phyloP scores from a whole-genome alignment of 768 basidiomycete genomes.

The Tremella yokohamensis region DNA sequence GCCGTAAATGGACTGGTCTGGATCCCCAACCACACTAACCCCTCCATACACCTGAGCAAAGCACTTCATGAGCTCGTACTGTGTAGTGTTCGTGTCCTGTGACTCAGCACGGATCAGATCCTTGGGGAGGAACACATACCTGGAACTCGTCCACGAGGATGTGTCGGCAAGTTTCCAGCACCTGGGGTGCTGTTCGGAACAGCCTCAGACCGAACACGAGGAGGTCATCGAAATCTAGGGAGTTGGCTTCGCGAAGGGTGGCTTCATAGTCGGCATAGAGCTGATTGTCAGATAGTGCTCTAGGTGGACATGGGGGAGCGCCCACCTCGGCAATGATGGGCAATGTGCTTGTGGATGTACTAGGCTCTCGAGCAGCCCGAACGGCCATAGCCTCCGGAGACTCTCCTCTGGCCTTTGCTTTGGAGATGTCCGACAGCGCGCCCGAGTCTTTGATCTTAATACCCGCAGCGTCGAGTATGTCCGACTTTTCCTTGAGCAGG shows the following conservation, averaged over 20 bases:
- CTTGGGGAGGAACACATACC: slow-evolving; percentile 53
- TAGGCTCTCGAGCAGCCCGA: slow-evolving; percentile 35
- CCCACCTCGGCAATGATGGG: slow-evolving; percentile 45
- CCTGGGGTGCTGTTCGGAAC: slow-evolving; percentile 57
- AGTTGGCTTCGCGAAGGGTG: slow-evolving; percentile 61
- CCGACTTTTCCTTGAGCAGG: slow-evolving; percentile 61
- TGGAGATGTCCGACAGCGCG: slow-evolving; percentile 65
- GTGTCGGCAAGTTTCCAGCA: slow-evolving; percentile 63
- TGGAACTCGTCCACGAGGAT: slow-evolving; percentile 80
- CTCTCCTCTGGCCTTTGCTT: slow-evolving; percentile 64
- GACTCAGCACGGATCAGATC: background rate
- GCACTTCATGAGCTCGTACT: slow-evolving; percentile 72
- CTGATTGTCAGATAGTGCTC: slow-evolving; percentile 24
- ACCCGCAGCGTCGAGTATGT: slow-evolving; percentile 55
- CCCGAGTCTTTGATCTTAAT: slow-evolving; percentile 58
- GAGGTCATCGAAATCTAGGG: slow-evolving; percentile 84
- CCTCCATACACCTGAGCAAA: slow-evolving; percentile 60
- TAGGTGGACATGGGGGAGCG: background rate
- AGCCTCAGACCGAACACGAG: slow-evolving; percentile 68
- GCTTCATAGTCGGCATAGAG: slow-evolving; percentile 68
- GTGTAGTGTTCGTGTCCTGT: slow-evolving; percentile 76
- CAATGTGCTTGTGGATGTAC: slow-evolving; percentile 29
- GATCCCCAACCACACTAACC: slow-evolving; percentile 81
- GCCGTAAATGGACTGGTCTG: slow-evolving; percentile 87
- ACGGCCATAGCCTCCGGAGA: slow-evolving; percentile 56